Conservation (phyloP, 257 asterid genomes). For the Solanum clarkiae region DNA sequence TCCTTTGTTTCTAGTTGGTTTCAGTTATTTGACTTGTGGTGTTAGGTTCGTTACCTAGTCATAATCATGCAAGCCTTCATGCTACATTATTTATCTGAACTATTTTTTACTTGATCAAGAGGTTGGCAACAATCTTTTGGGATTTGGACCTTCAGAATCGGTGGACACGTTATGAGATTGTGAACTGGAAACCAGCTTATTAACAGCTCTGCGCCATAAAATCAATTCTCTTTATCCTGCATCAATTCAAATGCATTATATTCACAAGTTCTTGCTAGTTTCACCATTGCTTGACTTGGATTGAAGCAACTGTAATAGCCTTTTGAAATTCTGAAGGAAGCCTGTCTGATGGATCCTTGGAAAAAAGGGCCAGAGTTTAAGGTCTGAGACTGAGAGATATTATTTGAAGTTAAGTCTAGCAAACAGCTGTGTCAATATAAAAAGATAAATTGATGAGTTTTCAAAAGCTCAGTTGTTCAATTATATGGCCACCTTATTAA, state of each 20-base stretch:
- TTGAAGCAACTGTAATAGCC: not conserved
- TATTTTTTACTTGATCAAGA: not conserved
- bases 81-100: not conserved
- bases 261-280: not conserved
- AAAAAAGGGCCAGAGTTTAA: not conserved
- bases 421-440: not conserved
- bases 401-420: not conserved
- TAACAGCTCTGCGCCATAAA: not conserved
- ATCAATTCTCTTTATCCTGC: not conserved
- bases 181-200: not conserved
- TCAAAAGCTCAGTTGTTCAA: not conserved
- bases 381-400: not conserved
- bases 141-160: not conserved
- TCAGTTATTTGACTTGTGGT: not conserved
- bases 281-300: not conserved
- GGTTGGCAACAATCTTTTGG: not conserved
- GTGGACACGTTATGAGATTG: not conserved
- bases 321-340: not conserved
- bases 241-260: not conserved
- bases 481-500: not conserved
- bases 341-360: not conserved
- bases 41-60: not conserved
- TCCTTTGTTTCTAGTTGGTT: not conserved
- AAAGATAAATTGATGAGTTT: not conserved
- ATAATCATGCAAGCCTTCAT: not conserved